A percentile compares a stretch with the other conserved stretches of the same genome.
These are phyloP conservation scores for Pseudonitzschia multiseries DNA, from an alignment of 108 stramenopile species.

Conservation along the genomic window DNA sequence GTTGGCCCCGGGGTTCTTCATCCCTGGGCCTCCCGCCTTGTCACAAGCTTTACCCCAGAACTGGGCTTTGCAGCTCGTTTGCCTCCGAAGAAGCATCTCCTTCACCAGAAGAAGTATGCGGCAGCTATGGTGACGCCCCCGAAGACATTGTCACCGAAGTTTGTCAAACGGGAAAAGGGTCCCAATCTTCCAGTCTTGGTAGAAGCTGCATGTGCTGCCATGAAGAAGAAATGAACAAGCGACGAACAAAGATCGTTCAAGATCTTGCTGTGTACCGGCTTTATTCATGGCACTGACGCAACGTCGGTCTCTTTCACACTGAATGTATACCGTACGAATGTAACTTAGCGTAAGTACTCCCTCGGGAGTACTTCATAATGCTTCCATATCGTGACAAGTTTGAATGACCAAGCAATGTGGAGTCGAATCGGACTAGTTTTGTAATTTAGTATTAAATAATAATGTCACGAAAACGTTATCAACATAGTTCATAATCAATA, in stretches of 20 bases:
- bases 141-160: slow-evolving; percentile 17
- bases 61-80: slow-evolving; percentile 15
- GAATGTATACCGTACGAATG: slow-evolving; percentile 8
- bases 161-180: slow-evolving; percentile 18
- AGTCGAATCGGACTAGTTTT: neutral
- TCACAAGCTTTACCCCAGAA: neutral
- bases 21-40: slow-evolving; percentile 14
- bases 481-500: too few species aligned
- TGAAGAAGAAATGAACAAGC: neutral
- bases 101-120: slow-evolving; percentile 3
- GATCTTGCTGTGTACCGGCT: too few species aligned
- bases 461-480: neutral
- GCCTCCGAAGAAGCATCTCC: slow-evolving; percentile 18
- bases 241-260: neutral
- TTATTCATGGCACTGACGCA: neutral
- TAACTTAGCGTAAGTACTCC: neutral
- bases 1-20: neutral
- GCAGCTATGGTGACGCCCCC: slow-evolving; percentile 24
- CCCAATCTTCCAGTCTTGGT: slow-evolving; percentile 38
- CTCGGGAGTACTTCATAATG: neutral
- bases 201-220: slow-evolving; percentile 32
- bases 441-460: neutral
- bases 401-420: neutral
- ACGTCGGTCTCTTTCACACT: slow-evolving; percentile 8
- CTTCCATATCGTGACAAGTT: neutral